These are phyloP conservation scores for Solanum ossicruentum DNA, from an alignment of 257 asterid species.

Conservation along the genomic window DNA sequence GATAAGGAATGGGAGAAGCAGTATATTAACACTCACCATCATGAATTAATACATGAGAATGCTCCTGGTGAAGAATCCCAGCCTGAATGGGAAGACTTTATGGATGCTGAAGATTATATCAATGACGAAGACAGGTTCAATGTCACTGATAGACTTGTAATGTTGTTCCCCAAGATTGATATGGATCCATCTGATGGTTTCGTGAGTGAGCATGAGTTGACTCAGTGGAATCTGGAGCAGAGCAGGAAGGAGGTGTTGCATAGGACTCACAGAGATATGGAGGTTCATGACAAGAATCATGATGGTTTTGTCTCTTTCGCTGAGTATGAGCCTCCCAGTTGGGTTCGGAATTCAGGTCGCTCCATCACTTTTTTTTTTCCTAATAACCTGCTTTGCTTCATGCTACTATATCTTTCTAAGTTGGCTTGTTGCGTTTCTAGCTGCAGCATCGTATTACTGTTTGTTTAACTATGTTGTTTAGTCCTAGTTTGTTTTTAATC, in stretches of 20 bases:
- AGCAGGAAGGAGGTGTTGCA: constrained; percentile 67
- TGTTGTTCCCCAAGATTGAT: constrained; percentile 81
- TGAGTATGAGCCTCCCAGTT: constrained; percentile 91
- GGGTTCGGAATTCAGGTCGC: constrained; percentile 57
- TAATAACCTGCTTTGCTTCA: neutral
- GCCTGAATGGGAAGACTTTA: constrained; percentile 94
- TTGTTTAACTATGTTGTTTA: neutral
- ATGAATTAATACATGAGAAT: constrained; percentile 12
- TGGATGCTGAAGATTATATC: constrained; percentile 83
- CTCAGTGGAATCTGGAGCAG: constrained; percentile 68
- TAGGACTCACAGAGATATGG: constrained; percentile 82
- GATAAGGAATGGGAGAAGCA: constrained; percentile 74
- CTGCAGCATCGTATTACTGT: neutral
- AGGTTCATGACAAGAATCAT: constrained; percentile 69
- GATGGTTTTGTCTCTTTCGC: constrained; percentile 70
- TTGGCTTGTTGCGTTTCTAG: neutral
- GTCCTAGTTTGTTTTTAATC: neutral
- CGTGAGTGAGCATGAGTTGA: constrained; percentile 62
- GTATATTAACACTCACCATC: constrained; percentile 39
- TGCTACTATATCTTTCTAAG: neutral
- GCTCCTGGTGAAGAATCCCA: constrained; percentile 52
- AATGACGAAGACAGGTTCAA: constrained; percentile 85
- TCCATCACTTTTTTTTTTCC: neutral
- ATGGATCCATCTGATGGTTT: constrained; percentile 64
- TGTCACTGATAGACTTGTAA: constrained; percentile 59